Conservation (phyloP, 495 filamentous ascomycete genomes). For the Trichoderma gamsii region DNA sequence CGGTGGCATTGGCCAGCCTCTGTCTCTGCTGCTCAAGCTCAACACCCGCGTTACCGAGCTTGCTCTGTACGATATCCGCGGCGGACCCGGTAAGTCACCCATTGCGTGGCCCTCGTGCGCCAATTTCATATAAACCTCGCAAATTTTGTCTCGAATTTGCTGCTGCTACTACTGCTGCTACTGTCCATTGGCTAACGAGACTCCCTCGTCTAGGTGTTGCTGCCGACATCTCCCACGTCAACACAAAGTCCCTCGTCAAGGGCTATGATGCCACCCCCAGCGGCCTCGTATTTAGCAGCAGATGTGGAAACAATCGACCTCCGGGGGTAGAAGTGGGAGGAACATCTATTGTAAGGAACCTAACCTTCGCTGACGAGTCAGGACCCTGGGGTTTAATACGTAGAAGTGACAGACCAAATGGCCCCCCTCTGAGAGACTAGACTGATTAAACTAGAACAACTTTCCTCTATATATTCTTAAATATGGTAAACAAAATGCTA, state of each 20-base stretch:
- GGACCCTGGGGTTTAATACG: too few species aligned
- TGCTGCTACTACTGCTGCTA: constrained; percentile 14
- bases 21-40: constrained; percentile 96
- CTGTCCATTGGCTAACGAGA: constrained; percentile 3
- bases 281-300: too few species aligned
- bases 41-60: constrained; percentile 89
- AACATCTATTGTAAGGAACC: too few species aligned
- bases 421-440: too few species aligned
- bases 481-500: too few species aligned
- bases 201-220: constrained; percentile 67
- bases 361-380: too few species aligned
- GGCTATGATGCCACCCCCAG: constrained; percentile 74
- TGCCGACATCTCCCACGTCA: constrained; percentile 95
- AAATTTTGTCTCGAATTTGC: neutral
- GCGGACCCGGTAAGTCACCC: constrained; percentile 70
- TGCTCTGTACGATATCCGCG: constrained; percentile 94
- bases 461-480: too few species aligned
- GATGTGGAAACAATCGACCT: too few species aligned
- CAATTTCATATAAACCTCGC: neutral
- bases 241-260: constrained; percentile 92
- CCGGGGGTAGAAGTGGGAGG: too few species aligned
- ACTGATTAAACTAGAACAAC: too few species aligned
- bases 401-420: too few species aligned
- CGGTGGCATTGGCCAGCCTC: constrained; percentile 96
- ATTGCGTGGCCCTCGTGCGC: neutral